Evolutionary conservation across 805 yeast species (phyloP).

Genomic region (Maudiozyma pseudohumilis): DNA sequence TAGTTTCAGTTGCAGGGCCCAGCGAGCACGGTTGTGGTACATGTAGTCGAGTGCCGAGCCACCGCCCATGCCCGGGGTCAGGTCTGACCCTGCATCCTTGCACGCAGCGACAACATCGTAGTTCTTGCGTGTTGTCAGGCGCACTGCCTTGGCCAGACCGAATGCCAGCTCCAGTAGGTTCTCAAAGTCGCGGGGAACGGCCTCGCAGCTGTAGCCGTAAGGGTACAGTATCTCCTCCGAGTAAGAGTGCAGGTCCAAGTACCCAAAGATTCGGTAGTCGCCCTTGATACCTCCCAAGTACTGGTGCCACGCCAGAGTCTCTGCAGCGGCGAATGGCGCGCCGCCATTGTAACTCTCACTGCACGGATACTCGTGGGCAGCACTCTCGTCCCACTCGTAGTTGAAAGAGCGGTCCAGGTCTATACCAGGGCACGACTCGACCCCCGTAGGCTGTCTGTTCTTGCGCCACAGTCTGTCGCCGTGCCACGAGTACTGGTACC

Average conservation of each 20-base stretch:
- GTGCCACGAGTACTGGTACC: constrained; percentile 76
- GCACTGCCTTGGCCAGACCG: constrained; percentile 66
- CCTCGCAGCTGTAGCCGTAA: constrained; percentile 68
- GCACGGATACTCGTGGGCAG: constrained; percentile 64
- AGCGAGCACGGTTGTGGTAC: constrained; percentile 71
- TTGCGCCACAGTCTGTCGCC: constrained; percentile 80
- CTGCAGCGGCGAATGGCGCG: constrained; percentile 55
- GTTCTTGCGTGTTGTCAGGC: constrained; percentile 50
- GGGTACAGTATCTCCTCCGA: constrained; percentile 78
- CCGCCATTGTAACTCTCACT: constrained; percentile 80
- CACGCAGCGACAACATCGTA: constrained; percentile 74
- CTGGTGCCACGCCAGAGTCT: constrained; percentile 40
- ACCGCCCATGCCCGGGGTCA: constrained; percentile 64
- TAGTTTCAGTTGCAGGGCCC: constrained; percentile 78
- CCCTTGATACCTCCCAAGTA: constrained; percentile 35
- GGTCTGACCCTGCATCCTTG: constrained; percentile 63
- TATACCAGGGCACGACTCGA: constrained; percentile 64
- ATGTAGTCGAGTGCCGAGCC: constrained; percentile 76
- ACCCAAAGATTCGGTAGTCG: constrained; percentile 60
- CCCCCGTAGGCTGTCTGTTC: constrained; percentile 66
- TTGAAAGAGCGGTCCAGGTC: constrained; percentile 82
- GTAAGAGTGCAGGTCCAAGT: constrained; percentile 75
- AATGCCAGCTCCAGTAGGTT: constrained; percentile 72
- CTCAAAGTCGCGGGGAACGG: constrained; percentile 68
- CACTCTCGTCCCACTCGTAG: constrained; percentile 57